Evolutionary conservation across 2,329 filamentous ascomycete genomes (phyloP), one percentile per base, ranked within the genome.

Genomic region (Biscogniauxia marginata): DNA sequence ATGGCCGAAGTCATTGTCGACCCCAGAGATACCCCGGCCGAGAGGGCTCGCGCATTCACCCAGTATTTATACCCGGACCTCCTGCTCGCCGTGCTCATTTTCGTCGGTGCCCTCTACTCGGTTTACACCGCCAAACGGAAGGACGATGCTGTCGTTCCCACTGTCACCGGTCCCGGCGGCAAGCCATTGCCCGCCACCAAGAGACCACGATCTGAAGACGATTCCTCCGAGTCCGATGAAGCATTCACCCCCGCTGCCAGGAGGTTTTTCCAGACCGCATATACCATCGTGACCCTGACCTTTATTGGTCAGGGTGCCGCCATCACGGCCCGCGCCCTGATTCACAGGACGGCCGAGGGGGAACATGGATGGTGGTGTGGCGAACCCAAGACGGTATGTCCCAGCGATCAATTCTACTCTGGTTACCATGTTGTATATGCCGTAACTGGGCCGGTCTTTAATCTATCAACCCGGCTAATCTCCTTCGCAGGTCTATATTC

Each of bases 101-200:
- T 76, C 43, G 72, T 79, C 53, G 78, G 80, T 46, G 79, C 77
- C 30, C 74, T 78, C 59, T 79, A 84, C 69, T 83, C 80, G 66
- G 75, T 84, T 45, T 72, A 79, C 67, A 78, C 76, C 54, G 77
- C 80, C 24, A 77, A 76, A 62, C 79, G 76, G 52, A 76, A 78
- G 55, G 79, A 81, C 39, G 75, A 79, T 60, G 67, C 77, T 34
- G 69, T 77, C 20, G 71, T 73, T 52, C 81, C 79, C 20, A 78
- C 73, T 25, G 73, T 83, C 62, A 86, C 81, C 52, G 93, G 93
- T n/a, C 92, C 93, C 1, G 93, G 91, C 54, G 93, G 93, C 63
- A 93, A 96, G 72, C 91, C 91, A 30, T 78, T 97, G 53, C 92
- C 91, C n/a, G 71, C 79, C 50, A 83, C 80, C 57, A 89, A 86